These are phyloP conservation scores for Geotrichum histeridarum DNA, from an alignment of 1,139 yeast genomes.

Conservation along the genomic window DNA sequence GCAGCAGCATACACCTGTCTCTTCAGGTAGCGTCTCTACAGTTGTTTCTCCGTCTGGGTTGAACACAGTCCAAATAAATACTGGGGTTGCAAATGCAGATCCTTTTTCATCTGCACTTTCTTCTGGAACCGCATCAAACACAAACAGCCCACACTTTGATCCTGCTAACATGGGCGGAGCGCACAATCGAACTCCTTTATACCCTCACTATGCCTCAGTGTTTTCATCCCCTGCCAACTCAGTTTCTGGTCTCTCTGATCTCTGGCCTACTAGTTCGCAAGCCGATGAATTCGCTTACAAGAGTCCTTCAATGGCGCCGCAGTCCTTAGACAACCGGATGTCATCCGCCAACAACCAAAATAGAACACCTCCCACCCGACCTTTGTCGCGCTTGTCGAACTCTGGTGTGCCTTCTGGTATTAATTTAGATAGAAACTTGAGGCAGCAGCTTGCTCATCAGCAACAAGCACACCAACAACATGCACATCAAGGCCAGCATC, in stretches of 20 bases:
- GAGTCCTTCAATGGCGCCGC: slow-evolving; percentile 10
- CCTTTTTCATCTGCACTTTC: background rate
- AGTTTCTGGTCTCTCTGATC: slow-evolving; percentile 12
- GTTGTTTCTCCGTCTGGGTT: slow-evolving; percentile 6
- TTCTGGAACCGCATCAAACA: background rate
- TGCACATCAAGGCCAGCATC: background rate
- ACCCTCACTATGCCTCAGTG: slow-evolving; percentile 14
- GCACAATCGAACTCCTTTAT: slow-evolving; percentile 9
- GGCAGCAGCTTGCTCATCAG: slow-evolving; percentile 21
- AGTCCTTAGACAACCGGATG: background rate
- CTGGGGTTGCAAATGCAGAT: background rate
- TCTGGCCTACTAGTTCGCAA: slow-evolving; percentile 2
- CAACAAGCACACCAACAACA: slow-evolving; percentile 1
- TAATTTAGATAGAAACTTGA: slow-evolving; percentile 17
- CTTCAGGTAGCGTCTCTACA: slow-evolving; percentile 5
- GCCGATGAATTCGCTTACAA: slow-evolving; percentile 12
- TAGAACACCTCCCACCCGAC: slow-evolving; percentile 8
- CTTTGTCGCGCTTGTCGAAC: slow-evolving; percentile 17
- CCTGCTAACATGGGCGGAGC: slow-evolving; percentile 4
- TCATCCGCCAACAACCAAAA: background rate
- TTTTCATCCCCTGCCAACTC: slow-evolving; percentile 18
- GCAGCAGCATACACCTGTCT: slow-evolving; percentile 11
- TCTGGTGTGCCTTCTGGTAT: slow-evolving; percentile 16
- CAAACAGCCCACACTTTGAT: background rate
- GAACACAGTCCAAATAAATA: background rate